A percentile compares a stretch with the other conserved stretches of the same genome.
phyloP scores from a whole-genome alignment of 2,329 filamentous ascomycete species.

The Oidium heveae region DNA sequence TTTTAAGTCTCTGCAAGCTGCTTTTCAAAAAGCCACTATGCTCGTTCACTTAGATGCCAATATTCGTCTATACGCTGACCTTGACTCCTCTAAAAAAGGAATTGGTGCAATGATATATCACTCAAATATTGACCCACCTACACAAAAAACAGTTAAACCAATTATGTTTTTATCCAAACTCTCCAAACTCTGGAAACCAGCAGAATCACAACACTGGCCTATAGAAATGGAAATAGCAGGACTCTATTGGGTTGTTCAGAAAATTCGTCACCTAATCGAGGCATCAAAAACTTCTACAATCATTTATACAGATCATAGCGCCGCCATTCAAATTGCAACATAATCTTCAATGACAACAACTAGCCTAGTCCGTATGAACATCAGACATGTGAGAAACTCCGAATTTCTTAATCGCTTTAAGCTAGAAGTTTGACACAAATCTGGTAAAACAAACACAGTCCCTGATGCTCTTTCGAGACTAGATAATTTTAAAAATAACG shows the following conservation, averaged over 20 bases:
- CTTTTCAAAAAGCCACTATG: background rate
- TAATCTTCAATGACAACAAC: background rate
- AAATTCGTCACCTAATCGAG: background rate
- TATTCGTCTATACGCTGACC: background rate
- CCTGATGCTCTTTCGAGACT: background rate
- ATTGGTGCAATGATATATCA: background rate
- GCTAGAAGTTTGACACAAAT: background rate
- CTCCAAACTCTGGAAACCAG: background rate
- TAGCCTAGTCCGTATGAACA: background rate
- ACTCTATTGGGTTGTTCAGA: background rate
- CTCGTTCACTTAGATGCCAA: background rate
- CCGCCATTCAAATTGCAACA: background rate
- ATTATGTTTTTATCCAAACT: background rate
- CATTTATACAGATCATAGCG: background rate
- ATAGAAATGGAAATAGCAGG: background rate
- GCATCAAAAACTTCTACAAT: background rate
- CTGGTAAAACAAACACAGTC: background rate
- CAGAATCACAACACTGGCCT: background rate
- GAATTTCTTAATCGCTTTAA: background rate
- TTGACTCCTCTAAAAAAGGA: background rate
- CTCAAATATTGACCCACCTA: background rate
- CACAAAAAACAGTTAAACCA: background rate
- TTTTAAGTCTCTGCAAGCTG: background rate
- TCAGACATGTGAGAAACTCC: background rate
- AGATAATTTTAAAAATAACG: background rate